These are phyloP conservation scores for Tuber indicum DNA, from an alignment of 495 filamentous ascomycete genomes.

Conservation along the genomic window DNA sequence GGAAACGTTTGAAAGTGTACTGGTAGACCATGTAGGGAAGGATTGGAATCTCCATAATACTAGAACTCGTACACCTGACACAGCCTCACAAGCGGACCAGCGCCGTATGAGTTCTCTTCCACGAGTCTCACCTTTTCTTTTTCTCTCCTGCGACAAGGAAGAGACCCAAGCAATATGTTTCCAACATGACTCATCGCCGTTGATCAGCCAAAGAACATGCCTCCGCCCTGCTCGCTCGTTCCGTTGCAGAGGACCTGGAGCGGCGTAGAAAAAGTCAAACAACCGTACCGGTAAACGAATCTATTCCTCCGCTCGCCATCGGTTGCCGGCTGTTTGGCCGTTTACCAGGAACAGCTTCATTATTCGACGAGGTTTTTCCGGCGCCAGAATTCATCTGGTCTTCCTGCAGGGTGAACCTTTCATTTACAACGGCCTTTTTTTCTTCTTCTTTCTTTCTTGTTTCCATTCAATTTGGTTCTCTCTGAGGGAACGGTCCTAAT, in stretches of 20 bases:
- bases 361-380: slow-evolving; percentile 21
- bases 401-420: background rate
- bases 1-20: background rate
- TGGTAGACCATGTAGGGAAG: background rate
- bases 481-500: background rate
- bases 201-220: slow-evolving; percentile 25
- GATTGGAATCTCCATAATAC: background rate
- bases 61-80: background rate
- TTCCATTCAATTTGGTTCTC: background rate
- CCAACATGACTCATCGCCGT: slow-evolving; percentile 9
- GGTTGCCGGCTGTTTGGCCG: slow-evolving; percentile 25
- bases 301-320: slow-evolving; percentile 20
- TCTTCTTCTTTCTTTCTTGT: background rate
- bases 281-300: slow-evolving; percentile 4
- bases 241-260: slow-evolving; percentile 24
- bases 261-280: background rate
- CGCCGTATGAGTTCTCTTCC: background rate
- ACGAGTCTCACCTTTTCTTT: background rate
- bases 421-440: background rate
- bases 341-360: slow-evolving; percentile 21
- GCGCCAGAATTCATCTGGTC: slow-evolving; percentile 4
- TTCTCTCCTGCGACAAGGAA: background rate
- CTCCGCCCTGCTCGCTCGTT: slow-evolving; percentile 15
- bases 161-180: background rate
- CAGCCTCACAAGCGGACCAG: background rate